Conservation (phyloP, 2,329 filamentous ascomycete genomes). For the Paecilomyces dactylethromorphus region DNA sequence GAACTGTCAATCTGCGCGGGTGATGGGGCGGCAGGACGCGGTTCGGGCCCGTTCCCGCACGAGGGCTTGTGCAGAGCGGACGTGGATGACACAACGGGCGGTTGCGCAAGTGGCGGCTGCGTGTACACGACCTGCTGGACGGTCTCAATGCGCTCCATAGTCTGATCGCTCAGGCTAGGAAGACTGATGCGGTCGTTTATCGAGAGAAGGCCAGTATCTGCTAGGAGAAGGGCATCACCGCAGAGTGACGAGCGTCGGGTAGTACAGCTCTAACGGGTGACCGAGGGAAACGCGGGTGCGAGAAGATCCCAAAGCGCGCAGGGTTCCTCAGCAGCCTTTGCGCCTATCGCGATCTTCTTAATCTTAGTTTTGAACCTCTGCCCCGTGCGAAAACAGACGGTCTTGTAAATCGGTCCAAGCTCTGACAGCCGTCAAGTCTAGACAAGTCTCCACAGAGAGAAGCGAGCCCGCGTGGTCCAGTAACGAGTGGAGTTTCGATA, state of each 20-base stretch:
- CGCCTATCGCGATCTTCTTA: not conserved
- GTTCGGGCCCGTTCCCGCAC: not conserved
- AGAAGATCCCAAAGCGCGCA: not conserved
- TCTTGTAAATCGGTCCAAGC: not conserved
- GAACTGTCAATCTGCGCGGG: not conserved
- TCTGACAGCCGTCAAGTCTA: not conserved
- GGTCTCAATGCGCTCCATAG: not conserved
- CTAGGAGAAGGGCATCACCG: not conserved
- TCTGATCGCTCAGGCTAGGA: not conserved
- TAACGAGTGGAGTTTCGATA: not conserved
- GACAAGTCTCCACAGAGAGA: not conserved
- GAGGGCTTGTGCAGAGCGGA: not conserved
- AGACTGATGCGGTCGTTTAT: not conserved
- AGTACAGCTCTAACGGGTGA: not conserved
- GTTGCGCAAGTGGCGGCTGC: conserved; percentile 1
- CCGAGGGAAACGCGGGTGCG: not conserved
- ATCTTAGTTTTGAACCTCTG: not conserved
- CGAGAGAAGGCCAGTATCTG: not conserved
- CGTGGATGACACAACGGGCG: not conserved
- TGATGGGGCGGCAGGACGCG: not conserved
- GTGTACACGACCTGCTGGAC: not conserved
- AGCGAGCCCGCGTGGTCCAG: not conserved
- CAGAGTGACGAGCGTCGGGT: not conserved
- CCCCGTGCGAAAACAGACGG: not conserved
- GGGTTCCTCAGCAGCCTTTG: not conserved